Conservation (phyloP, 2,329 filamentous ascomycete genomes). For the Lasiodiplodia citricola region DNA sequence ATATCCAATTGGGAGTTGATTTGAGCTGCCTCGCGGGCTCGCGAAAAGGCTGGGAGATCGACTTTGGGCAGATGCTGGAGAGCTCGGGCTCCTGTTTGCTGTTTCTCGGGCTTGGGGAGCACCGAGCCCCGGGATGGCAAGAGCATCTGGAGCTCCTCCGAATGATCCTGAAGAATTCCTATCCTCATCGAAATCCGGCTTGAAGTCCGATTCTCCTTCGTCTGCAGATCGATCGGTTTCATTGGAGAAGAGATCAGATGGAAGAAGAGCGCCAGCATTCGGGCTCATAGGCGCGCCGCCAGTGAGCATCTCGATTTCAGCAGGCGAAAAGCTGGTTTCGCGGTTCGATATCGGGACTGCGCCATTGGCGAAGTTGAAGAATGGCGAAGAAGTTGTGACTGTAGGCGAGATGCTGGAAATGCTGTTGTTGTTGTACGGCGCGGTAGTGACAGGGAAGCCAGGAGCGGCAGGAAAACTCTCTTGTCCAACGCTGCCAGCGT, state of each 20-base stretch:
- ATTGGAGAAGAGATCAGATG: constrained; percentile 69
- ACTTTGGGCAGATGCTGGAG: constrained; percentile 50
- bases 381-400: constrained; percentile 55
- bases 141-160: constrained; percentile 35
- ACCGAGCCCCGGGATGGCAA: constrained; percentile 49
- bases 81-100: constrained; percentile 44
- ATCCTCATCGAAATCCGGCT: constrained; percentile 39
- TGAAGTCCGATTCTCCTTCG: constrained; percentile 31
- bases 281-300: constrained; percentile 76
- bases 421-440: constrained; percentile 51
- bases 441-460: constrained; percentile 34
- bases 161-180: constrained; percentile 37
- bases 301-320: constrained; percentile 65
- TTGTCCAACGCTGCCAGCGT: constrained; percentile 32
- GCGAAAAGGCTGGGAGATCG: constrained; percentile 53
- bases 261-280: constrained; percentile 74
- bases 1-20: constrained; percentile 46
- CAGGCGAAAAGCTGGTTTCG: constrained; percentile 52
- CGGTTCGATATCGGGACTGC: constrained; percentile 48
- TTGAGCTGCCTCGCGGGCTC: constrained; percentile 53
- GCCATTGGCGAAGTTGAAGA: constrained; percentile 65
- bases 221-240: constrained; percentile 58
- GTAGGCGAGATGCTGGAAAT: constrained; percentile 58
- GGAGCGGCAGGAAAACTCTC: constrained; percentile 46
- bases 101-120: constrained; percentile 44